Percentiles rank a stretch among this genome's conserved stretches.
These are phyloP conservation scores for Fusarium denticulatum DNA, from an alignment of 2,329 filamentous ascomycete species.

Conservation along the genomic window DNA sequence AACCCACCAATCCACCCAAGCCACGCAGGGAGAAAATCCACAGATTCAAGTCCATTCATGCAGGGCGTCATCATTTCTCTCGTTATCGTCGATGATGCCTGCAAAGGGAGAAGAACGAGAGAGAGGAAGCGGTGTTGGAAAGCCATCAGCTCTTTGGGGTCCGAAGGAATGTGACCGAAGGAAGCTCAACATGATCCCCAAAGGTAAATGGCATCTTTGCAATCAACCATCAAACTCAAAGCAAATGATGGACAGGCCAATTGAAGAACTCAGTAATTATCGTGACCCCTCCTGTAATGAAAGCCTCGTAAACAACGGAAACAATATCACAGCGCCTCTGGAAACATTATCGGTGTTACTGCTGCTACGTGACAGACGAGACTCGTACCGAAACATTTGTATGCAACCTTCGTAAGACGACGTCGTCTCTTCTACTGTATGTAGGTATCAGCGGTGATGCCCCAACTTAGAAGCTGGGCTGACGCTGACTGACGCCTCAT, in stretches of 20 bases:
- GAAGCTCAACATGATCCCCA: not conserved
- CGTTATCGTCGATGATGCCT: conserved; percentile 5
- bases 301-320: not conserved
- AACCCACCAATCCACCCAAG: conserved; percentile 25
- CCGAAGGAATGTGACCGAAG: conserved; percentile 21
- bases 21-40: conserved; percentile 23
- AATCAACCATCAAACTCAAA: conserved; percentile 10
- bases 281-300: not conserved
- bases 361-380: not conserved
- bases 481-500: conserved; percentile 19
- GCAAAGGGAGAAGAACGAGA: not conserved
- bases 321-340: not conserved
- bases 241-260: not conserved
- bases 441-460: conserved; percentile 12
- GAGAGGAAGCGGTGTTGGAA: not conserved
- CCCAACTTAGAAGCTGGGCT: conserved; percentile 17
- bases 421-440: not conserved
- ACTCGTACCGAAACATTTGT: not conserved
- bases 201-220: not conserved
- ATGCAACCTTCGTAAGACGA: conserved; percentile 26
- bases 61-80: conserved; percentile 26
- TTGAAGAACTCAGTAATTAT: not conserved
- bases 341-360: not conserved
- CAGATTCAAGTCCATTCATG: conserved; percentile 17
- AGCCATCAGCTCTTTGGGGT: not conserved